These are phyloP conservation scores for Penicillium sp. DNA, from an alignment of 2,329 filamentous ascomycete species.

Conservation along the genomic window DNA sequence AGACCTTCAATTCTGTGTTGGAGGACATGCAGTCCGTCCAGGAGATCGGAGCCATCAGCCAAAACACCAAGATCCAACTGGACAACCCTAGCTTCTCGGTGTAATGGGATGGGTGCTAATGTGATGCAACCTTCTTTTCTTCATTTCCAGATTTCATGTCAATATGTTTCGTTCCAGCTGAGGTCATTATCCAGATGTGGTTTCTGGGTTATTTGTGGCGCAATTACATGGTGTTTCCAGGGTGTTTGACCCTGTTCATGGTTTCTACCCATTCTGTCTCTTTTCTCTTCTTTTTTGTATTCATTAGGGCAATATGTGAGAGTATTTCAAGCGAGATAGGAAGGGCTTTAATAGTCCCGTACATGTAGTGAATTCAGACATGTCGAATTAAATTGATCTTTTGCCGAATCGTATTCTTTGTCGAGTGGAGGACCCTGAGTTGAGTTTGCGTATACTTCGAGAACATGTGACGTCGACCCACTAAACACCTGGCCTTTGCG, in stretches of 20 bases:
- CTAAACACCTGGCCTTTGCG: conserved; percentile 39
- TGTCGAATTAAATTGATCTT: background rate
- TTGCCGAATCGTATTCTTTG: background rate
- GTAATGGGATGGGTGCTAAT: conserved; percentile 11
- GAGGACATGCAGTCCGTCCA: conserved; percentile 63
- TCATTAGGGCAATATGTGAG: conserved; percentile 7
- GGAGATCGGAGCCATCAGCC: conserved; percentile 45
- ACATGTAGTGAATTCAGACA: conserved; percentile 3
- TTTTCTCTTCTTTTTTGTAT: conserved; percentile 11
- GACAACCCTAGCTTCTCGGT: conserved; percentile 27
- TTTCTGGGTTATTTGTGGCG: conserved; percentile 3
- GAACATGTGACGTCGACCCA: conserved; percentile 37
- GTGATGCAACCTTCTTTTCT: conserved; percentile 13
- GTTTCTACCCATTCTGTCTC: background rate
- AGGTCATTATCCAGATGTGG: conserved; percentile 11
- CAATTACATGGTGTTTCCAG: conserved; percentile 21
- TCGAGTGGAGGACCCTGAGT: background rate
- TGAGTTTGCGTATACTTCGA: conserved; percentile 13
- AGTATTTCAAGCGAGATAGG: conserved; percentile 13
- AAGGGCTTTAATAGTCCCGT: background rate
- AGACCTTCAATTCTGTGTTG: conserved; percentile 75
- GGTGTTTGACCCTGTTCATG: background rate
- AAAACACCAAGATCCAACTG: conserved; percentile 42
- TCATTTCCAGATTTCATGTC: conserved; percentile 31
- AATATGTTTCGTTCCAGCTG: conserved; percentile 25